Evolutionary conservation across 495 filamentous ascomycete genomes (phyloP).

Genomic region (Aspergillus funiculosus): DNA sequence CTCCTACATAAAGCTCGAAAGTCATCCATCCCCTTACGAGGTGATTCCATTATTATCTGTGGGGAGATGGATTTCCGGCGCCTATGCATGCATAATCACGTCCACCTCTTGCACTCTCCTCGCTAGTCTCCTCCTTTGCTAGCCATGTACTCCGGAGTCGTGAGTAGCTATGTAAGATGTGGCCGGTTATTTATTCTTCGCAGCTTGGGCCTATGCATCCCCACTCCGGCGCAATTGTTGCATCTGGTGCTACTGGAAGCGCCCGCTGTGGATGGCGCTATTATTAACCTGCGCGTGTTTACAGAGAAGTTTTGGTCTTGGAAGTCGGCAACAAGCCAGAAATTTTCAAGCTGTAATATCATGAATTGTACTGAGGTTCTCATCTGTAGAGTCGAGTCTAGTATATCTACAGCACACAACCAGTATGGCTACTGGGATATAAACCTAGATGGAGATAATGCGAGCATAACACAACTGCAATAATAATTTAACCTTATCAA

Average conservation of each 20-base stretch:
- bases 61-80: constrained; percentile 1
- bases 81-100: constrained; percentile 6
- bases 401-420: too few species aligned
- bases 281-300: constrained; percentile 6
- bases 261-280: constrained; percentile 9
- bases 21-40: not conserved
- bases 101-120: not conserved
- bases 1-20: too few species aligned
- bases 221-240: constrained; percentile 13
- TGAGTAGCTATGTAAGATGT: not conserved
- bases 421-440: too few species aligned
- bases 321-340: too few species aligned
- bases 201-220: not conserved
- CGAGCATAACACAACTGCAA: too few species aligned
- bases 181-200: not conserved
- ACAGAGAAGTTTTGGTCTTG: too few species aligned
- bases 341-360: too few species aligned
- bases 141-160: not conserved
- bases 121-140: not conserved
- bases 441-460: too few species aligned
- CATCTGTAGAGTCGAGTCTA: too few species aligned
- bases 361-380: too few species aligned
- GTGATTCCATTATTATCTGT: not conserved
- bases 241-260: constrained; percentile 5
- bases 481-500: too few species aligned